Conservation (phyloP, 306 rosid genomes). For the Albizia julibrissin region DNA sequence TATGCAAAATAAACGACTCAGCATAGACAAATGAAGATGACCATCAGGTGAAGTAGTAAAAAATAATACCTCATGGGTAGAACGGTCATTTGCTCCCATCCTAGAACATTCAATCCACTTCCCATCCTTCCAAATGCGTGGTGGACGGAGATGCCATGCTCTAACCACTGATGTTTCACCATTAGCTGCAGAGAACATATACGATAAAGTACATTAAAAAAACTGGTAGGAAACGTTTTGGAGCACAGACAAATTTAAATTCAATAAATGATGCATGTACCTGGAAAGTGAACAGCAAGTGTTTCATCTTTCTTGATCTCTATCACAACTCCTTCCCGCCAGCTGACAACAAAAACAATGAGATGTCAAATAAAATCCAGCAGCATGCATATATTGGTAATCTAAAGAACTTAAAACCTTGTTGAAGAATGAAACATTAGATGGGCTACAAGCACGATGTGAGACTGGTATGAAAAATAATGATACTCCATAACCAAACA, state of each 20-base stretch:
- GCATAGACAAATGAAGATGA: conserved; percentile 28
- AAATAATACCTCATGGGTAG: conserved; percentile 61
- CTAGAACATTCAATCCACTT: conserved; percentile 75
- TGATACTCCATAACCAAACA: background rate
- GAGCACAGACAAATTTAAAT: background rate
- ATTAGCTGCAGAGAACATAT: conserved; percentile 55
- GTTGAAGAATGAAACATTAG: conserved; percentile 18
- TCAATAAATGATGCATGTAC: conserved; percentile 40
- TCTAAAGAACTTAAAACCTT: background rate
- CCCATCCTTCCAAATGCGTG: conserved; percentile 90
- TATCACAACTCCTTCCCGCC: conserved; percentile 90
- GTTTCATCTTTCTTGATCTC: conserved; percentile 78
- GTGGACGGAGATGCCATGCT: conserved; percentile 95
- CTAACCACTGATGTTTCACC: conserved; percentile 76
- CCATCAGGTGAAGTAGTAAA: conserved; percentile 25
- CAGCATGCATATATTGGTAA: conserved; percentile 16
- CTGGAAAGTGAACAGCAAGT: conserved; percentile 78
- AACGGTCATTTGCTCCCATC: conserved; percentile 43
- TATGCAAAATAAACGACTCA: conserved; percentile 34
- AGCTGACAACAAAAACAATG: conserved; percentile 54
- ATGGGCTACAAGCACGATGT: background rate
- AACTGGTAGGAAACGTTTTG: background rate
- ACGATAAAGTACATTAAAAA: conserved; percentile 23
- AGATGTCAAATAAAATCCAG: conserved; percentile 20
- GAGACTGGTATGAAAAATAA: conserved; percentile 9